A percentile compares a stretch with the other conserved stretches of the same genome.
Evolutionary conservation across 2,329 filamentous ascomycete species (phyloP).

Genomic region (Geosmithia putterillii): DNA sequence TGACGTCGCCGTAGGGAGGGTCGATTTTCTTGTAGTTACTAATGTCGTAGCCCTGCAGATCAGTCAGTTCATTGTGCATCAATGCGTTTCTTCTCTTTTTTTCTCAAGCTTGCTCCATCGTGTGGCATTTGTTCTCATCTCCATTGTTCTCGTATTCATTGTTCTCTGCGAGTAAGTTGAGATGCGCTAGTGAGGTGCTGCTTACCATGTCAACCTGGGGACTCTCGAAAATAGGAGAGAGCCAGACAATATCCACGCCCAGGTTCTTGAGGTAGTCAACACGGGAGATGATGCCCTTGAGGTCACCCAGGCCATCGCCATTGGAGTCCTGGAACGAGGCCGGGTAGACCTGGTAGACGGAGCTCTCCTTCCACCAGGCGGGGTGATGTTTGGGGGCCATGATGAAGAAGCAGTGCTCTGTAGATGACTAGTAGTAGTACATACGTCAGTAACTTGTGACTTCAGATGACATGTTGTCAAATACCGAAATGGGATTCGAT

Average conservation of each 20-base stretch:
- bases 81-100: too few species aligned
- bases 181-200: too few species aligned
- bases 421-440: too few species aligned
- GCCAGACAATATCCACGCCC: conserved; percentile 47
- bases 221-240: conserved; percentile 32
- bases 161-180: too few species aligned
- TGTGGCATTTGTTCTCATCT: too few species aligned
- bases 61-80: not conserved
- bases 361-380: conserved; percentile 47
- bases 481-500: too few species aligned
- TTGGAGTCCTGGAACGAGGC: conserved; percentile 49
- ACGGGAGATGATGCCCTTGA: conserved; percentile 44
- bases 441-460: too few species aligned
- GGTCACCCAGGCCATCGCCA: conserved; percentile 40
- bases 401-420: too few species aligned
- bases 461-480: too few species aligned
- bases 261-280: conserved; percentile 41
- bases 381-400: conserved; percentile 15
- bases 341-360: conserved; percentile 50
- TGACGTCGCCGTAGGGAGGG: conserved; percentile 52
- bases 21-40: conserved; percentile 57
- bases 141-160: not conserved
- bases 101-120: not conserved
- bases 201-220: conserved; percentile 52
- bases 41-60: conserved; percentile 50